phyloP scores from a whole-genome alignment of 2,329 filamentous ascomycete species.

The Botrytis hyacinthi region DNA sequence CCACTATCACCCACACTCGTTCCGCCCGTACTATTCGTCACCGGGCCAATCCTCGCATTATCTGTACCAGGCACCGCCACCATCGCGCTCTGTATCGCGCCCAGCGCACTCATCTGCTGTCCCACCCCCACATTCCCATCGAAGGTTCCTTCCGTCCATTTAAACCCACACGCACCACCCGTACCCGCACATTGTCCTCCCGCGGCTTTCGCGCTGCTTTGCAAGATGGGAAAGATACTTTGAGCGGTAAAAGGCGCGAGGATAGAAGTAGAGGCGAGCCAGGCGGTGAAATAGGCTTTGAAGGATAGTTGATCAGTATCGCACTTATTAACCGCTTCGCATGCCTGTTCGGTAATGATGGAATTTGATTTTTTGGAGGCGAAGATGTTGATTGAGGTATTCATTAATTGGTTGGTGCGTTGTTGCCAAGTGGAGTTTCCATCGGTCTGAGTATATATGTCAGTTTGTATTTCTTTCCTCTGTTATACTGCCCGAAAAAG shows the following conservation, averaged over 20 bases:
- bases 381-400: constrained; percentile 55
- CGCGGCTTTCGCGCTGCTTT: constrained; percentile 53
- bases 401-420: constrained; percentile 55
- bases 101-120: constrained; percentile 69
- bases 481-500: neutral
- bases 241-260: constrained; percentile 59
- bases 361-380: constrained; percentile 43
- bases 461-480: neutral
- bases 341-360: constrained; percentile 47
- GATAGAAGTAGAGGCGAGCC: constrained; percentile 60
- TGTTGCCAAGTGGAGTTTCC: constrained; percentile 51
- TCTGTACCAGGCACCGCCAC: constrained; percentile 36
- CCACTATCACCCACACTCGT: constrained; percentile 36
- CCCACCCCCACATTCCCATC: constrained; percentile 63
- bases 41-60: constrained; percentile 37
- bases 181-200: constrained; percentile 58
- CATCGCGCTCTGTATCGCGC: constrained; percentile 51
- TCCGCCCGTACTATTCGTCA: constrained; percentile 42
- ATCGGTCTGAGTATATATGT: constrained; percentile 30
- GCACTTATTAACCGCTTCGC: constrained; percentile 58
- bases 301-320: constrained; percentile 61
- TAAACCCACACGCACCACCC: constrained; percentile 58
- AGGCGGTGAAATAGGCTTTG: constrained; percentile 61
- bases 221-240: constrained; percentile 52
- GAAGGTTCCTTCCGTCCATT: constrained; percentile 52